phyloP scores from a whole-genome alignment of 495 filamentous ascomycete genomes.

The Gamarada debralockiae region DNA sequence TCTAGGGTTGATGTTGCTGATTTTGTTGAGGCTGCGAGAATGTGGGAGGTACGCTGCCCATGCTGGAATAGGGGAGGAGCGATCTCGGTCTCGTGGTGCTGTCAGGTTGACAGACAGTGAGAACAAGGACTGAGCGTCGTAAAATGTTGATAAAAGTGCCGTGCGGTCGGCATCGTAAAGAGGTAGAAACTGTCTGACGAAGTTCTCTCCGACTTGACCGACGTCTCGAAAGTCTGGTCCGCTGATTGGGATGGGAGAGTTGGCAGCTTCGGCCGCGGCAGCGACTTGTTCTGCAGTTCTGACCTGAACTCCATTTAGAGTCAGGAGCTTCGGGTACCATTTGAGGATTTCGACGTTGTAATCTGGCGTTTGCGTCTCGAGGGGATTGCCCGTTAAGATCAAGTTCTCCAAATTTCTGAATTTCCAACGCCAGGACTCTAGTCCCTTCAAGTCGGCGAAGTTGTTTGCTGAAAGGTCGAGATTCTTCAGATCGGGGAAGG shows the following conservation, averaged over 20 bases:
- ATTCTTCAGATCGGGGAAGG: constrained; percentile 78
- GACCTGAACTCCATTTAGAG: constrained; percentile 66
- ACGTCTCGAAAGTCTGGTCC: constrained; percentile 73
- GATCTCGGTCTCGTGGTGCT: constrained; percentile 47
- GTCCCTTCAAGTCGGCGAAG: constrained; percentile 49
- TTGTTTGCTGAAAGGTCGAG: constrained; percentile 82
- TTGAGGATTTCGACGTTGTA: constrained; percentile 68
- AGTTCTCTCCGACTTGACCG: constrained; percentile 66
- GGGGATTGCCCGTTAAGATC: constrained; percentile 70
- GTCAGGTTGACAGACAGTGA: constrained; percentile 65
- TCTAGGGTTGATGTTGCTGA: constrained; percentile 53
- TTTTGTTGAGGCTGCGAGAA: constrained; percentile 75
- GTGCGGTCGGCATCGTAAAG: constrained; percentile 71
- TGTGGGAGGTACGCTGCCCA: constrained; percentile 77
- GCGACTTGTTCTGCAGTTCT: constrained; percentile 64
- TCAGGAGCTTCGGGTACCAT: constrained; percentile 76
- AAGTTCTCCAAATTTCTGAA: constrained; percentile 76
- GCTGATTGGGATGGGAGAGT: constrained; percentile 63
- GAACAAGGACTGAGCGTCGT: constrained; percentile 75
- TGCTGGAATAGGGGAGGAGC: constrained; percentile 27
- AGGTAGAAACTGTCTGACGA: constrained; percentile 69
- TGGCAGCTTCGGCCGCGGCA: constrained; percentile 36
- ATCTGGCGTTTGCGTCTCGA: constrained; percentile 51
- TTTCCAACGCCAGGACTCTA: constrained; percentile 69
- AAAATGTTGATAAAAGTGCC: constrained; percentile 59